Evolutionary conservation across 768 basidiomycete species (phyloP), one percentile per base, ranked within the genome.

Genomic region (Tulasnella sp.): DNA sequence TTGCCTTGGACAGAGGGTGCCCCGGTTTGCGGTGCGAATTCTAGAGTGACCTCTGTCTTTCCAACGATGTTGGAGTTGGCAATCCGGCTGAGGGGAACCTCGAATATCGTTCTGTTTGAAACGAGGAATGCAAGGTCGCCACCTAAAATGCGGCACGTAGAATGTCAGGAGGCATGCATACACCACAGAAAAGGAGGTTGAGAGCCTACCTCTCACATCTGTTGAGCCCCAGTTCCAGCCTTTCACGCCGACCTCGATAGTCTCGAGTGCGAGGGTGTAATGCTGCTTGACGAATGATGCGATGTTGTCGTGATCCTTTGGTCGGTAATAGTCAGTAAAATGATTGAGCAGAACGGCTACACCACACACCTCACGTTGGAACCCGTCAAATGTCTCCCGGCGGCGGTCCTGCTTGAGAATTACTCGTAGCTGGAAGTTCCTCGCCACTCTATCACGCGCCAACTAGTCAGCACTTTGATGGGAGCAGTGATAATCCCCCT

Each of bases 201-300:
- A 75, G 60, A 24, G 83, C 88, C 79, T 81, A 95, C 97, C 95
- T 90, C 95, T 94, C 82, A 99, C 95, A 84, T 97, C 96, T 2
- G 95, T 94, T 42, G 93, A 90, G 6, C 98, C 98, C 98, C 98
- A 99, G 85, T 99, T 99, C 96, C 96, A 99, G 0, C 98, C 98
- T 85, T 95, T 96, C 85, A 97, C 91, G 18, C 94, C 92, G 24
- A 92, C 89, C 82, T 99, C 98, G 85, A 92, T 92, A 6, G 89
- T 90, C 85, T 99, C 98, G 34, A 99, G 88, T 3, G 93, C 91
- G 80, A 97, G 88, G 64, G 90, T 91, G 87, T 96, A 99, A 86
- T 96, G 91, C 81, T 94, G 94, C 86, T 97, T 97, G 82, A 98
- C 86, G 64, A 97, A 85, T 76, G 89, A 87, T 5, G 92, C 88